These are phyloP conservation scores for Claviceps maximensis DNA, from an alignment of 2,329 filamentous ascomycete genomes.

Conservation along the genomic window DNA sequence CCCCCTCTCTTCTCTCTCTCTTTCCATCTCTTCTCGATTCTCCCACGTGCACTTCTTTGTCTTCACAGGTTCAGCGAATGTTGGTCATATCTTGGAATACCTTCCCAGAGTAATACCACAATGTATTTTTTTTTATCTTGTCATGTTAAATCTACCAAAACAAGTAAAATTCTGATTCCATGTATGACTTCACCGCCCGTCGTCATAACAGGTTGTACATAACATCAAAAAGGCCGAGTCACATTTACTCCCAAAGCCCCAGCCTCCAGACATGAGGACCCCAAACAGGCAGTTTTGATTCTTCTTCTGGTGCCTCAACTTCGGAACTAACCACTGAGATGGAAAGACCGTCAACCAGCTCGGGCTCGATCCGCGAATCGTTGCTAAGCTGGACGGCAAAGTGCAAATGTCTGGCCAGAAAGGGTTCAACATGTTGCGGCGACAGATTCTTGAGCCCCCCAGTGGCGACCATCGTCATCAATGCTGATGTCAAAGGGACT, in stretches of 20 bases:
- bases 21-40: no score
- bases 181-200: background rate
- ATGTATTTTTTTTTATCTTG: no score
- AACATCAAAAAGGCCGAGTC: background rate
- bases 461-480: constrained; percentile 28
- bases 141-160: background rate
- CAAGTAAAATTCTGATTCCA: background rate
- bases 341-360: constrained; percentile 16
- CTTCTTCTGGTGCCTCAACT: constrained; percentile 14
- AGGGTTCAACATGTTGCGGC: constrained; percentile 24
- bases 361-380: constrained; percentile 13
- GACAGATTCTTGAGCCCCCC: constrained; percentile 25
- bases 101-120: no score
- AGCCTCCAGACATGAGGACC: constrained; percentile 12
- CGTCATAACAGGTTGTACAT: no score
- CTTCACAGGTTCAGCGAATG: no score
- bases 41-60: no score
- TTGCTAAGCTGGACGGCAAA: constrained; percentile 18
- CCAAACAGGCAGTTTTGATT: constrained; percentile 17
- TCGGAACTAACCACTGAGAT: constrained; percentile 19
- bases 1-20: no score
- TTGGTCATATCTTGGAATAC: no score
- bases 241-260: constrained; percentile 11
- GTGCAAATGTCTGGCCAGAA: constrained; percentile 26
- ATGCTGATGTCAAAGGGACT: constrained; percentile 35